Evolutionary conservation across 2,329 filamentous ascomycete species (phyloP), one percentile per base, ranked within the genome.

Genomic region (Lecanicillium sp.): DNA sequence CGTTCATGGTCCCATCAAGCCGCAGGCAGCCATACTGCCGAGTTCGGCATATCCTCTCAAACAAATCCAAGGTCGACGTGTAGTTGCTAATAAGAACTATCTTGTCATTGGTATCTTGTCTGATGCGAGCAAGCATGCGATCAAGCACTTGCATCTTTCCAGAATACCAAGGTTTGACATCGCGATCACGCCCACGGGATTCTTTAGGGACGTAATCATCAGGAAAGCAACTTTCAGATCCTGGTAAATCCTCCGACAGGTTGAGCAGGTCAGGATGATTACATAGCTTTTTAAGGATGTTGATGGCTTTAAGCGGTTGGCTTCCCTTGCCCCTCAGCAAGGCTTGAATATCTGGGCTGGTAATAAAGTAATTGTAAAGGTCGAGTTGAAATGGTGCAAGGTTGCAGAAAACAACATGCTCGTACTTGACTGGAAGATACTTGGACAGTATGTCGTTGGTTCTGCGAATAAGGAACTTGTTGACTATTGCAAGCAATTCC

Each of bases 41-140:
- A 41, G 78, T 75, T 30, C 90, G 85, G 56, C 92, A 98, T 8
- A 98, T 74, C 45, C 80, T 82, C 50, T 95, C 89, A 55, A 98
- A 96, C 3, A 98, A 72, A 59, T 98, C 92, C 4, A 98, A 74
- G 0, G 92, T 98, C 51, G 92, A 85, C 0, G 92, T 98, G 63
- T 96, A 98, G 56, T 98, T 98, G 61, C 87, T 95, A 60, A 98
- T 98, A 41, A 98, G 76, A 11, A 98, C 92, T 52, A 98, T 98
- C 63, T 98, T 98, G 73, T 98, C 92, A 52, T 95, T 95, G 1
- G 92, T 96, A 53, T 96, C 90, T 51, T 89, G 82, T 13, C 87
- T 85, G 50, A 98, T 98, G 19, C 90, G 83, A 25, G 89, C 87
- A 35, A 98, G 77, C 94, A 98, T 98, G 41, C 89, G 81, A 55